Conservation (phyloP, 176 grass and related monocot species). For the Themeda triandra region DNA sequence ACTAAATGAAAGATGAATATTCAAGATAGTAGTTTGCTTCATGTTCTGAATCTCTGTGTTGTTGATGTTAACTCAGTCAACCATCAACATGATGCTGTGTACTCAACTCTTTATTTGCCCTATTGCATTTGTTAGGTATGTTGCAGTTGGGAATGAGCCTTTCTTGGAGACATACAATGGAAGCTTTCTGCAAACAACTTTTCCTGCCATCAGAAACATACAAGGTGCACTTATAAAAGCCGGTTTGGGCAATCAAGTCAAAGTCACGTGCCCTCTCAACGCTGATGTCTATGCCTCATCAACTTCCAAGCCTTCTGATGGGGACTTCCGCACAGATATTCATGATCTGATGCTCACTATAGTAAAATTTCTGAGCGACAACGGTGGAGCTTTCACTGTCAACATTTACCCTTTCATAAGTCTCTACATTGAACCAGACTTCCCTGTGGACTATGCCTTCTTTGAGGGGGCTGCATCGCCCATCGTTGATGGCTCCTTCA, state of each 20-base stretch:
- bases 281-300: slow-evolving; percentile 80
- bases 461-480: slow-evolving; percentile 64
- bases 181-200: slow-evolving; percentile 93
- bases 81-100: background rate
- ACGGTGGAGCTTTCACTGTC: slow-evolving; percentile 75
- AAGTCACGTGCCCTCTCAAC: slow-evolving; percentile 78
- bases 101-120: background rate
- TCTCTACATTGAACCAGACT: slow-evolving; percentile 76
- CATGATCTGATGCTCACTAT: slow-evolving; percentile 83
- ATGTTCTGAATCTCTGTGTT: slow-evolving; percentile 1
- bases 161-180: slow-evolving; percentile 98
- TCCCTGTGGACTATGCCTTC: slow-evolving; percentile 94
- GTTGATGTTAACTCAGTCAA: background rate
- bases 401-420: slow-evolving; percentile 99
- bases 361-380: slow-evolving; percentile 88
- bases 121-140: slow-evolving; percentile 57
- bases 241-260: slow-evolving; percentile 68
- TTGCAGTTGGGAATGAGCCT: slow-evolving; percentile 96
- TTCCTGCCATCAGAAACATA: slow-evolving; percentile 81
- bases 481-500: slow-evolving; percentile 64
- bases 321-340: slow-evolving; percentile 88
- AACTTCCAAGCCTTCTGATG: slow-evolving; percentile 69
- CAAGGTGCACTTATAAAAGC: slow-evolving; percentile 85
- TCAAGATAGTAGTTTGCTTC: background rate
- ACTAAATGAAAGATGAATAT: background rate